Evolutionary conservation across 2,329 filamentous ascomycete genomes (phyloP), one percentile per base, ranked within the genome.

Genomic region (Thelonectria olida): DNA sequence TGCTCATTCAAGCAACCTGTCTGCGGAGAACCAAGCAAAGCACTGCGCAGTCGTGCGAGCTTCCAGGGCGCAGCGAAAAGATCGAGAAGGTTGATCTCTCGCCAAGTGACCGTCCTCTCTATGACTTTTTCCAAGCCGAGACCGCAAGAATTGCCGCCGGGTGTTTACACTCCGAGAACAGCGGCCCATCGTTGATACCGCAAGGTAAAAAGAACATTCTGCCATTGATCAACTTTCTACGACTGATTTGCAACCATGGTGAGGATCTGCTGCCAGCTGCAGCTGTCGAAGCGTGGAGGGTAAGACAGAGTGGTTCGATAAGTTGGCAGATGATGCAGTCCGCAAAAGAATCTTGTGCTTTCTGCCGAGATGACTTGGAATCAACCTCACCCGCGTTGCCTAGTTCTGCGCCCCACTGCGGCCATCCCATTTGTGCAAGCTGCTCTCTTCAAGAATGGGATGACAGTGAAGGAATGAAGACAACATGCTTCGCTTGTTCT

Each of bases 201-300:
- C n/a, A n/a, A n/a, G n/a, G n/a, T n/a, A n/a, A 50, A 2, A 52
- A 23, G 4, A 64, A 60, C 15, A 25, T 57, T 1, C 2, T 64
- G 1, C 15, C 48, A 3, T 5, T 63, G 0, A 60, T 64, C 1
- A 28, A 48, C 3, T 41, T 44, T n/a, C 54, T 65, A 0, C 57
- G 63, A 1, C 45, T 3, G 0, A 64, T 64, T n/a, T 64, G 63
- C 12, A 28, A 64, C 20, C 57, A 65, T 6, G 63, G 63, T 2
- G 55, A 57, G 2, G 20, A 27, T 0, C 44, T 64, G 1, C 38
- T 64, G 13, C n/a, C 55, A 0, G 2, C 1, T 5, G 1, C 15
- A 0, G 54, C 52, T 0, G 3, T 47, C 0, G 23, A 55, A 22
- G 7, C 9, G 2, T 63, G 54, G 57, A 62, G 10, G 38, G 8